Conservation (phyloP, 2,329 filamentous ascomycete species). For the Sclerotinia nivalis region DNA sequence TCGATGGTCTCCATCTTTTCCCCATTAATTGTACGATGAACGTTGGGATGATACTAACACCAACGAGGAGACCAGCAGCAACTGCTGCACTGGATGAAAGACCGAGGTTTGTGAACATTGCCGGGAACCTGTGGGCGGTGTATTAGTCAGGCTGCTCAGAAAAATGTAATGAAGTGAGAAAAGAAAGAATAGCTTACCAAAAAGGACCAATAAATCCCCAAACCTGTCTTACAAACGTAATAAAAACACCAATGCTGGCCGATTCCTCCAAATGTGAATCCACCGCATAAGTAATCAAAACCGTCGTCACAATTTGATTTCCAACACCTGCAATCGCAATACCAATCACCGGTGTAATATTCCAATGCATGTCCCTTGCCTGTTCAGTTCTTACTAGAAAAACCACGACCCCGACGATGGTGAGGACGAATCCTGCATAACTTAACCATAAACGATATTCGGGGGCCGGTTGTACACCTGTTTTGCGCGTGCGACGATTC, state of each 20-base stretch:
- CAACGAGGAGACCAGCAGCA: slow-evolving; percentile 43
- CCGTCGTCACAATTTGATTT: slow-evolving; percentile 57
- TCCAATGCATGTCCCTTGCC: slow-evolving; percentile 49
- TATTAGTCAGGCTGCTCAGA: neutral
- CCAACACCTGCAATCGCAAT: slow-evolving; percentile 53
- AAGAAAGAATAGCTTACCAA: slow-evolving; percentile 6
- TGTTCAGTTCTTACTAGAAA: slow-evolving; percentile 54
- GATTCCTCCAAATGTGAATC: slow-evolving; percentile 57
- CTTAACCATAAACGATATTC: slow-evolving; percentile 60
- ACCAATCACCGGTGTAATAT: slow-evolving; percentile 58
- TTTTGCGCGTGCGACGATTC: slow-evolving; percentile 44
- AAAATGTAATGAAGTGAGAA: too few species aligned
- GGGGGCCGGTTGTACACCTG: slow-evolving; percentile 42
- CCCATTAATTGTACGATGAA: slow-evolving; percentile 40
- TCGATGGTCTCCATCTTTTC: slow-evolving; percentile 13
- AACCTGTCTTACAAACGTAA: slow-evolving; percentile 56
- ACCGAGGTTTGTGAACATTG: slow-evolving; percentile 44
- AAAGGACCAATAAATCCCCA: slow-evolving; percentile 48
- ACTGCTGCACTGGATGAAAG: slow-evolving; percentile 43
- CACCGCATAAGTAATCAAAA: slow-evolving; percentile 47
- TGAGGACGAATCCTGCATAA: slow-evolving; percentile 53
- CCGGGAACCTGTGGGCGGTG: slow-evolving; percentile 40
- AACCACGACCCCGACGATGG: slow-evolving; percentile 53
- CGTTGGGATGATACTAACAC: slow-evolving; percentile 40
- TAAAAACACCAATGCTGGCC: slow-evolving; percentile 57